Percentiles rank a stretch among this genome's conserved stretches.
phyloP scores from a whole-genome alignment of 768 basidiomycete species.

The Rhizopogon rudus region DNA sequence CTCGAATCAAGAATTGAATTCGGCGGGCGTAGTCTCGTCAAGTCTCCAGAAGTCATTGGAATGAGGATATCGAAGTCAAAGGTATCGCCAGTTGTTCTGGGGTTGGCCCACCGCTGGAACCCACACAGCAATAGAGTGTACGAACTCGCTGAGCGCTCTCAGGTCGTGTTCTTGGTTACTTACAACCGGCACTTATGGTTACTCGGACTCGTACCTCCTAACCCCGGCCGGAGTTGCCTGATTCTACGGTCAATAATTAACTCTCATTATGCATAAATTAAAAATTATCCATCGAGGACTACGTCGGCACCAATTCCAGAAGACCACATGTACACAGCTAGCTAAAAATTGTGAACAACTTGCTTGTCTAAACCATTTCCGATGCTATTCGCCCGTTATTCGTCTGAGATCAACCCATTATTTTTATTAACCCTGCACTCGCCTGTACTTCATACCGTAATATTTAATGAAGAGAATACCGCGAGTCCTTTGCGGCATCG shows the following conservation, averaged over 20 bases:
- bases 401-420: no score
- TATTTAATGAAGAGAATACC: no score
- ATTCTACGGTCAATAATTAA: background rate
- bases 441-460: no score
- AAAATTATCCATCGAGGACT: no score
- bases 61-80: background rate
- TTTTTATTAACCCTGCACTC: no score
- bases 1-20: conserved; percentile 34
- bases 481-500: no score
- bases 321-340: no score
- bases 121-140: background rate
- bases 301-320: no score
- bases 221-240: background rate
- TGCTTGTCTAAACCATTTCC: no score
- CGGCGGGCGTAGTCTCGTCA: conserved; percentile 45
- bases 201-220: background rate
- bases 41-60: background rate
- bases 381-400: no score
- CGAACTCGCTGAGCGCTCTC: background rate
- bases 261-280: background rate
- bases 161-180: conserved; percentile 1
- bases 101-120: background rate
- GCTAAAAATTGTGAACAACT: no score
- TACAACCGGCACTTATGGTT: background rate
- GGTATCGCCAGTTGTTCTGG: background rate